Conservation (phyloP, 345 rosid species). For the rapeseed (Brassica napus) region Da-Ae NC_063450.1:52348001-52348500, state of each 20-base stretch:
- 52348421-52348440: slow-evolving; percentile 14
- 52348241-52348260: neutral
- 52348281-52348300: slow-evolving; percentile 59
- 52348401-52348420: slow-evolving; percentile 2
- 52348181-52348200: slow-evolving; percentile 87
- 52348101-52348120: neutral
- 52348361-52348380: slow-evolving; percentile 34
- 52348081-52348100: neutral
- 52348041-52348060: slow-evolving; percentile 38
- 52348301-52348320: slow-evolving; percentile 76
- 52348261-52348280: slow-evolving; percentile 11
- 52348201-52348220: slow-evolving; percentile 70
- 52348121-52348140: slow-evolving; percentile 65
- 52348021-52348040: slow-evolving; percentile 85
- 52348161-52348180: slow-evolving; percentile 79
- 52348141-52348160: slow-evolving; percentile 63
- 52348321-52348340: slow-evolving; percentile 52
- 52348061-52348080: neutral
- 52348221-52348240: slow-evolving; percentile 5
- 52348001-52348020: slow-evolving; percentile 73
- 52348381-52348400: neutral
- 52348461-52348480: slow-evolving; percentile 45
- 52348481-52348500: slow-evolving; percentile 66
- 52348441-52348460: slow-evolving; percentile 64
- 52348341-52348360: slow-evolving; percentile 59